Conservation (phyloP, 306 rosid species). For the Rubus idaeus region DNA sequence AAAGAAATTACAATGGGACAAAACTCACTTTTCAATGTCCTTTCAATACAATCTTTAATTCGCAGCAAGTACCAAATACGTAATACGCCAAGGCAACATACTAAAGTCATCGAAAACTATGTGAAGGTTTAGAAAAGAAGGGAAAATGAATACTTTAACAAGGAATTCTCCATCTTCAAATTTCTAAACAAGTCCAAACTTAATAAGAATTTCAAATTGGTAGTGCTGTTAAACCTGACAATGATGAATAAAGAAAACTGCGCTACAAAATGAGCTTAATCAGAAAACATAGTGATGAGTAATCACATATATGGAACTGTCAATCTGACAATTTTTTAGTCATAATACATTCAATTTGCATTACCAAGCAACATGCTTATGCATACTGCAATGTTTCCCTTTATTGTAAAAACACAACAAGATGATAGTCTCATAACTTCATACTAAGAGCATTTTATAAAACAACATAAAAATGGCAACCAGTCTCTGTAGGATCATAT, state of each 20-base stretch:
- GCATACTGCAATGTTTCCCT: neutral
- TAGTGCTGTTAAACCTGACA: neutral
- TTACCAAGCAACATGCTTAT: neutral
- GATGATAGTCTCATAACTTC: neutral
- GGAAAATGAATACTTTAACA: conserved; percentile 56
- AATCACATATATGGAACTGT: too few relatives aligned
- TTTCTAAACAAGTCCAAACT: conserved; percentile 68
- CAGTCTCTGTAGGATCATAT: too few relatives aligned
- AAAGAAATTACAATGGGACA: too few relatives aligned
- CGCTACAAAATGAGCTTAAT: neutral
- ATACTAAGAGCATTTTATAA: neutral
- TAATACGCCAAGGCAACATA: neutral
- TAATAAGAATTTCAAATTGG: conserved; percentile 37
- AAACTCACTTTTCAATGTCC: too few relatives aligned
- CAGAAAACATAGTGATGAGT: neutral
- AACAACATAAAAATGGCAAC: neutral
- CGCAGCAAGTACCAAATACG: conserved; percentile 47
- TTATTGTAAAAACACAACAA: neutral
- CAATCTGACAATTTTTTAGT: too few relatives aligned
- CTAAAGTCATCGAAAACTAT: neutral
- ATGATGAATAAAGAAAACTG: neutral
- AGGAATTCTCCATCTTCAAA: conserved; percentile 75
- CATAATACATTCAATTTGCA: conserved; percentile 15
- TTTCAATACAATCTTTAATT: conserved; percentile 32
- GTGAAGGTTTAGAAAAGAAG: neutral